Evolutionary conservation across 73 alveolate genomes (phyloP), one percentile per base, ranked within the genome.

Genomic region (Blepharisma stoltei): DNA sequence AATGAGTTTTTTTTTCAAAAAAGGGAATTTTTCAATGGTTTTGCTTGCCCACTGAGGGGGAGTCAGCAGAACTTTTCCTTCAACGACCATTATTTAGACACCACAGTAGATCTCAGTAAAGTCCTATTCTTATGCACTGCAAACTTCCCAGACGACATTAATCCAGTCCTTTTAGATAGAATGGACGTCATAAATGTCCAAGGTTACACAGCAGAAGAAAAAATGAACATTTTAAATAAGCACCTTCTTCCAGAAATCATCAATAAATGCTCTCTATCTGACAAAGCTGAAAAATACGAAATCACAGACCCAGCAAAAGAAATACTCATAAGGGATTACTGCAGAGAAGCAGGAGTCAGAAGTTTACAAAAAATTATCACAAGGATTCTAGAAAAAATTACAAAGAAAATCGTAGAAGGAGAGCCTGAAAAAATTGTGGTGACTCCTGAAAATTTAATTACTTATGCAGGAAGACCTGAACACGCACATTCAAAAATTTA

Each of bases 311-410:
- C 78, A 65, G 92, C 92, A 0, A 73, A 73, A 50, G 83, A 81
- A 41, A 69, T 78, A 68, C 67, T 90, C 23, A 88, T 90, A 50
- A 76, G 86, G 68, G 90, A 88, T 78, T 91, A 91, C 76, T 86
- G 94, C 76, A 69, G 97, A 6, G 97, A 91, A 81, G 94, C 92
- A 3, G 89, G 94, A 1, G 87, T 83, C 69, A 11, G 95, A 27
- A n/a, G 88, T 32, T 81, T 91, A 41, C 90, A 88, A 84, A 81
- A 87, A 68, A 81, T 67, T 80, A 79, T 88, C 43, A 89, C 88
- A 69, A 81, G 88, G 53, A 83, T 91, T 25, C 50, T 79, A 69
- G 93, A 92, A 46, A 91, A 88, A 81, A 32, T 85, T 20, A 92
- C 95, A 38, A 78, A 66, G 55, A 50, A 86, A 32, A 81, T 88